These are phyloP conservation scores for Paraphaeosphaeria minitans DNA, from an alignment of 2,329 filamentous ascomycete species.

Conservation along the genomic window DNA sequence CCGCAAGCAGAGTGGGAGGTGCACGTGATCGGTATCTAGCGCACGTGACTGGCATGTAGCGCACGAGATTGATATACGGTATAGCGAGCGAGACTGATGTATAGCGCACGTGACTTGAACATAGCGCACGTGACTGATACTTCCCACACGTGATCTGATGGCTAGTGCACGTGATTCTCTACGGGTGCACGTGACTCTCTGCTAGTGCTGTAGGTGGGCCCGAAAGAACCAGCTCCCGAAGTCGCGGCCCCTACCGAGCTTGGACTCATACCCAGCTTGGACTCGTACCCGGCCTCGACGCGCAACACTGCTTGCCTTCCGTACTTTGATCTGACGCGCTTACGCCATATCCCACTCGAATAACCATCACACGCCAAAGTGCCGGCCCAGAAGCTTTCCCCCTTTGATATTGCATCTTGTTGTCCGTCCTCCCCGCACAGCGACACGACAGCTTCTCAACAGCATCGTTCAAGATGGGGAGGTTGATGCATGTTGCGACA, in stretches of 20 bases:
- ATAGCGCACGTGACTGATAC: too few relatives aligned
- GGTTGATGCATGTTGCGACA: slow-evolving; percentile 12
- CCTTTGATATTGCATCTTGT: neutral
- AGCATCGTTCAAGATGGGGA: neutral
- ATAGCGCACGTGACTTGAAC: too few relatives aligned
- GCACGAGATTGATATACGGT: too few relatives aligned
- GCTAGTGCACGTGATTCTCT: too few relatives aligned
- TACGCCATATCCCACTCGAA: neutral
- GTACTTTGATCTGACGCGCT: neutral
- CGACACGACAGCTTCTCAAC: neutral
- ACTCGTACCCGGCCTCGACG: too few relatives aligned
- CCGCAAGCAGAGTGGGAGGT: too few relatives aligned
- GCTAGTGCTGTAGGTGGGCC: neutral
- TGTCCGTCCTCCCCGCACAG: neutral
- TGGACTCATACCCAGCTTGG: neutral
- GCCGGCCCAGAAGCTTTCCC: neutral
- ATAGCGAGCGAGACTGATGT: too few relatives aligned
- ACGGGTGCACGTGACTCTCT: too few relatives aligned
- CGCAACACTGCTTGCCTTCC: neutral
- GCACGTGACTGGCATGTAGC: too few relatives aligned
- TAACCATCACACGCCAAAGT: too few relatives aligned
- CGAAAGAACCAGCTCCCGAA: neutral
- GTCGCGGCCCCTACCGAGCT: neutral
- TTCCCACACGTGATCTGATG: too few relatives aligned
- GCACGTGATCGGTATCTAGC: slow-evolving; percentile 1